Conservation (phyloP, 305 asterid species). For the Fraxinus sp. region DNA sequence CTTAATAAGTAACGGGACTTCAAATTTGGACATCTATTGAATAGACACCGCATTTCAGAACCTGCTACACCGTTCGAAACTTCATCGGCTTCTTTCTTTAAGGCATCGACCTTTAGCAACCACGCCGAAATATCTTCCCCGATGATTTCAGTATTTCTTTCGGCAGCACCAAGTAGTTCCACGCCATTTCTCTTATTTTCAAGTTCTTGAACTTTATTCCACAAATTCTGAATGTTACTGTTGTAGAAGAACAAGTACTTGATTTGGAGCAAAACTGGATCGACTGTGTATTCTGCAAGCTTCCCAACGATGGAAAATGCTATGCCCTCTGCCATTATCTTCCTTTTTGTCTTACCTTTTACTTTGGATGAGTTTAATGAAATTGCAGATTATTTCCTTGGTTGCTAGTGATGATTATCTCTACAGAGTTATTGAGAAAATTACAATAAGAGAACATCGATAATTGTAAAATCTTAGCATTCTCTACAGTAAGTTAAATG, state of each 20-base stretch:
- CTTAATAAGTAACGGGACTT: slow-evolving; percentile 22
- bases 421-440: not conserved
- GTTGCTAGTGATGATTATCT: not conserved
- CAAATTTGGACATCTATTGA: not conserved
- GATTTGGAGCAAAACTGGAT: slow-evolving; percentile 7
- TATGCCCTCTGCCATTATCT: not conserved
- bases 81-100: not conserved
- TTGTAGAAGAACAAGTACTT: slow-evolving; percentile 20
- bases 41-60: not conserved
- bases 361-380: not conserved
- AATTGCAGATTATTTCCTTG: not conserved
- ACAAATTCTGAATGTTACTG: slow-evolving; percentile 8
- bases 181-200: not conserved
- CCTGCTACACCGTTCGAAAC: not conserved
- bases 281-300: not conserved
- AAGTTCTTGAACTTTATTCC: slow-evolving; percentile 2
- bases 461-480: not conserved
- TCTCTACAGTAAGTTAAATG: no score
- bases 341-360: not conserved
- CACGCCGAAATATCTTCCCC: slow-evolving; percentile 6
- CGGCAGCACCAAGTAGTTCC: not conserved
- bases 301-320: not conserved
- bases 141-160: not conserved
- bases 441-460: not conserved
- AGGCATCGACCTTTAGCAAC: not conserved